Conservation (phyloP, 306 rosid genomes). For the Ceratonia siliqua region DNA sequence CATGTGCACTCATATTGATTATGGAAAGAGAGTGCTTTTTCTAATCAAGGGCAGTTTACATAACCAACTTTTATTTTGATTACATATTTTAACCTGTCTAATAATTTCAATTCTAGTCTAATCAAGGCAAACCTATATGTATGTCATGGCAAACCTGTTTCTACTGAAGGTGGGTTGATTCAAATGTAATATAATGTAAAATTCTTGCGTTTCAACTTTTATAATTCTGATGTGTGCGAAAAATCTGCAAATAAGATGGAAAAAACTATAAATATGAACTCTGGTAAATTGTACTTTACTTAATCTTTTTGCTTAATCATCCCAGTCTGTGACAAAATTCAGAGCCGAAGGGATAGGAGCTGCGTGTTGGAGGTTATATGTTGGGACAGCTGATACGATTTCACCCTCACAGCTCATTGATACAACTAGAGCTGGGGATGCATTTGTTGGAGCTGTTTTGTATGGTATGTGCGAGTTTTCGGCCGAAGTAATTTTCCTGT, state of each 20-base stretch:
- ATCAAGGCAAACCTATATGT: neutral
- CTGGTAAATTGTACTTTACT: slow-evolving; percentile 17
- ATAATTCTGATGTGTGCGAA: slow-evolving; percentile 10
- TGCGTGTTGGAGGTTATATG: slow-evolving; percentile 56
- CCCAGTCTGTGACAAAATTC: slow-evolving; percentile 62
- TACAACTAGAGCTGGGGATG: slow-evolving; percentile 96
- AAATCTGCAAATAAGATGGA: neutral
- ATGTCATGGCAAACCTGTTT: neutral
- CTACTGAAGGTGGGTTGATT: neutral
- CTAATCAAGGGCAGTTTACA: too few relatives aligned
- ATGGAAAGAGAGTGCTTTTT: too few relatives aligned
- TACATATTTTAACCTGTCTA: too few relatives aligned
- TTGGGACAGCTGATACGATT: slow-evolving; percentile 78
- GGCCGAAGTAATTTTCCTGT: too few relatives aligned
- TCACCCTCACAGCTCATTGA: slow-evolving; percentile 70
- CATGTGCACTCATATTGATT: too few relatives aligned
- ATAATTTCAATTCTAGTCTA: neutral
- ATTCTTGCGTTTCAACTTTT: neutral
- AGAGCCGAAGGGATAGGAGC: slow-evolving; percentile 73
- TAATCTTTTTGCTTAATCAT: slow-evolving; percentile 10
- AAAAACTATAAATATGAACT: neutral
- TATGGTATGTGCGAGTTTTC: too few relatives aligned
- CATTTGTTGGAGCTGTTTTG: slow-evolving; percentile 79
- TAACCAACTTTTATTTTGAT: too few relatives aligned
- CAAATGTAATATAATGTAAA: neutral